phyloP scores from a whole-genome alignment of 1,139 yeast genomes.

The Geotrichum histeridarum region DNA sequence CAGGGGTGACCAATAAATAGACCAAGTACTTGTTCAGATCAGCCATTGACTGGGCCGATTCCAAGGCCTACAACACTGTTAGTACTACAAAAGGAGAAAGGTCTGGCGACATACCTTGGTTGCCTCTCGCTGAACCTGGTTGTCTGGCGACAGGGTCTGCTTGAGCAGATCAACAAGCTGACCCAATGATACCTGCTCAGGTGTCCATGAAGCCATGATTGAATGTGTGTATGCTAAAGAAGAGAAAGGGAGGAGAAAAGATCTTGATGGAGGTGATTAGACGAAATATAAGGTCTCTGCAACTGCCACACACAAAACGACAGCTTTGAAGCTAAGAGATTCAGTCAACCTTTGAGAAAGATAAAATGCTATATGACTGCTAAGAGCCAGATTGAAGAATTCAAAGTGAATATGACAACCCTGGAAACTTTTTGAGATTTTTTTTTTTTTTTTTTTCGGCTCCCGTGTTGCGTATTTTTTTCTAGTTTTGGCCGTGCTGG shows the following conservation, averaged over 20 bases:
- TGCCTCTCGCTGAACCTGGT: conserved; percentile 50
- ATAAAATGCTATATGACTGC: too few relatives aligned
- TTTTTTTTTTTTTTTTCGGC: too few relatives aligned
- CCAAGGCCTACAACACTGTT: conserved; percentile 45
- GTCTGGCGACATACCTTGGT: conserved; percentile 30
- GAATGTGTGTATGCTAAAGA: neutral
- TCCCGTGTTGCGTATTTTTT: too few relatives aligned
- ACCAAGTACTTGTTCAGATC: conserved; percentile 77
- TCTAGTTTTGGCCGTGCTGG: too few relatives aligned
- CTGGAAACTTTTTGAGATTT: too few relatives aligned
- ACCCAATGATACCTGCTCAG: conserved; percentile 54
- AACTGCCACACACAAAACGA: too few relatives aligned
- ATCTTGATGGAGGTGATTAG: neutral
- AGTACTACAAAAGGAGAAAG: conserved; percentile 3
- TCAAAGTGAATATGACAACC: too few relatives aligned
- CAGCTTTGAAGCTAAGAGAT: too few relatives aligned
- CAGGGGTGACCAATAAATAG: conserved; percentile 56
- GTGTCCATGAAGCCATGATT: conserved; percentile 45
- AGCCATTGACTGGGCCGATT: conserved; percentile 61
- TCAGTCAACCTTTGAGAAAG: too few relatives aligned
- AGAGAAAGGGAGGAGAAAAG: neutral
- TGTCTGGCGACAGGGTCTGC: conserved; percentile 60
- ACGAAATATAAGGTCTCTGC: too few relatives aligned
- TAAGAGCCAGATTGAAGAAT: too few relatives aligned
- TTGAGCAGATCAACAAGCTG: conserved; percentile 61